Evolutionary conservation across 2,329 filamentous ascomycete genomes (phyloP).

Genomic region (Calonectria fujianensis): DNA sequence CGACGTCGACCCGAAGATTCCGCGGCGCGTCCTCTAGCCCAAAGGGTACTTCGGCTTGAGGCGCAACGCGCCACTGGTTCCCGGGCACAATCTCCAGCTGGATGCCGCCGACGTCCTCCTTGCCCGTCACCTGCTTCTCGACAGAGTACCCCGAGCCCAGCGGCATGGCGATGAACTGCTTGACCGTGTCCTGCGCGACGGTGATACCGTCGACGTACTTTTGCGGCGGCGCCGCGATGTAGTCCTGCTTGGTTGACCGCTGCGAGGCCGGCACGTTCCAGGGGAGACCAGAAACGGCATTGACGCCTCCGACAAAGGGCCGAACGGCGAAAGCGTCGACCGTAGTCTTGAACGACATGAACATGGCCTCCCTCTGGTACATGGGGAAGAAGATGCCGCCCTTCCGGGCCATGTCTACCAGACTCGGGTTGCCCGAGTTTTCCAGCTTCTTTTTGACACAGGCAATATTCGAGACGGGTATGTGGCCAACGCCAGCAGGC

Average conservation of each 20-base stretch:
- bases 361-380: constrained; percentile 41
- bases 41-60: neutral
- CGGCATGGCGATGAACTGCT: constrained; percentile 41
- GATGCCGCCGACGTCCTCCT: constrained; percentile 30
- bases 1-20: neutral
- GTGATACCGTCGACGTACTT: constrained; percentile 38
- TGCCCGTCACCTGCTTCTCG: constrained; percentile 39
- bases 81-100: constrained; percentile 37
- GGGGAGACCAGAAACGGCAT: constrained; percentile 32
- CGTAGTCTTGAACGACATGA: constrained; percentile 31
- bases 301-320: constrained; percentile 32
- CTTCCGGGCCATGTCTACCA: constrained; percentile 36
- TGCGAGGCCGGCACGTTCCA: constrained; percentile 15
- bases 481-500: constrained; percentile 22
- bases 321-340: constrained; percentile 33
- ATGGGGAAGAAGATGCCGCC: constrained; percentile 41
- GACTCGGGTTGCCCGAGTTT: constrained; percentile 28
- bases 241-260: constrained; percentile 23
- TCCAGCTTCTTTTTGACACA: constrained; percentile 22
- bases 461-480: constrained; percentile 31
- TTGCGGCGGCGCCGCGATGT: constrained; percentile 32
- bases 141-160: constrained; percentile 39
- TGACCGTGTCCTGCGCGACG: constrained; percentile 21
- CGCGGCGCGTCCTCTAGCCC: neutral
- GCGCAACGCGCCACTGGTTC: constrained; percentile 18